phyloP scores from a whole-genome alignment of 345 rosid species.

The Populus euphratica region DNA sequence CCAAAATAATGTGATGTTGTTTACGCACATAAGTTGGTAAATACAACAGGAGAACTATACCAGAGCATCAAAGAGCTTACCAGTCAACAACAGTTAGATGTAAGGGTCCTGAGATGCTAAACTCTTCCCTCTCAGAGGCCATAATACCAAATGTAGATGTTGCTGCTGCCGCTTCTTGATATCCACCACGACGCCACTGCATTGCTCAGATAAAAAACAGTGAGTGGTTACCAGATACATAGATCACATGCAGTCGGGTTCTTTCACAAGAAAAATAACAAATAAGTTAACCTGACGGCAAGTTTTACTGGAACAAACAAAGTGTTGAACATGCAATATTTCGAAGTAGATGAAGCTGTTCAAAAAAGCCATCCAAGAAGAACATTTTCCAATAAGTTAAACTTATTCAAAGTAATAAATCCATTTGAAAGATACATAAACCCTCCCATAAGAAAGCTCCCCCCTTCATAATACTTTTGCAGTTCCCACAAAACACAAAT shows the following conservation, averaged over 20 bases:
- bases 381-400: not conserved
- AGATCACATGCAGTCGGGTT: not conserved
- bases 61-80: constrained; percentile 29
- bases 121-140: constrained; percentile 67
- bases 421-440: not conserved
- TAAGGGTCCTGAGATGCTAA: constrained; percentile 63
- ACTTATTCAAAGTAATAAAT: not conserved
- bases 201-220: constrained; percentile 9
- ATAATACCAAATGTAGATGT: constrained; percentile 15
- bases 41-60: not conserved
- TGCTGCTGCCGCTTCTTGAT: constrained; percentile 13
- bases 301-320: not conserved
- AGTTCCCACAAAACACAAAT: not conserved
- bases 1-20: not conserved
- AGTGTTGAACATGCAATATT: not conserved
- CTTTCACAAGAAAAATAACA: not conserved
- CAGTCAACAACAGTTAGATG: constrained; percentile 64
- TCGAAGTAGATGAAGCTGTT: not conserved
- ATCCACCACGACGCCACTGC: constrained; percentile 14
- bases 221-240: not conserved
- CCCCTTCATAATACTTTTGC: not conserved
- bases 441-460: not conserved
- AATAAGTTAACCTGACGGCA: not conserved
- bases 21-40: not conserved
- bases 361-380: not conserved